Evolutionary conservation across 345 rosid genomes (phyloP), one percentile per base, ranked within the genome.

Genomic region (Tarenaya hassleriana): DNA sequence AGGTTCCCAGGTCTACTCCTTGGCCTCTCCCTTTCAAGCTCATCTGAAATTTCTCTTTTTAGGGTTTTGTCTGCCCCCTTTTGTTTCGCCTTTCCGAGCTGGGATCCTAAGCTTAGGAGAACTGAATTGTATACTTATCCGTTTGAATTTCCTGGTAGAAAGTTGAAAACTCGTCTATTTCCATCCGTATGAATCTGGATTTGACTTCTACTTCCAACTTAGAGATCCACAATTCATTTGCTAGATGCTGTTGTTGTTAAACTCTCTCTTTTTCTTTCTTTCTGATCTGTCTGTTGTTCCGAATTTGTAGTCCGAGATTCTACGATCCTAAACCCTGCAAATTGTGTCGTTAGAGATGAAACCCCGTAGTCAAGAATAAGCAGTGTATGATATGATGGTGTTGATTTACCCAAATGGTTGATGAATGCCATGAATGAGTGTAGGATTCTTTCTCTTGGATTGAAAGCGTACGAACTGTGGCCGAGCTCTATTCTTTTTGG

Each of bases 11-110:
- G 82, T 88, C 97, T 31, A 94, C 95, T 45, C 97, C 99, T 33
- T 94, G 95, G 99, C 99, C 97, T 69, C 94, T 88, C 21, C 95
- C 95, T 63, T 94, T 92, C 82, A 92, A 85, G 81, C 88, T 92
- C 77, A 83, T 88, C 57, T 92, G 69, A 73, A 0, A 46, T 38
- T 16, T 46, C 39, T 19, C 34, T 17, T 6, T 1, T 37, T 58
- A 31, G 42, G 59, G 48, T 31, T 50, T 13, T 29, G 35, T 17
- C 47, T 1, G 43, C 44, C 45, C 34, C 13, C 11, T 18, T 34
- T 51, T 37, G 32, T 41, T 37, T 34, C n/a, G n/a, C n/a, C n/a
- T n/a, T n/a, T 60, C 31, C 40, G 13, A 51, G 52, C 42, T 34
- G 58, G 38, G 17, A 37, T 39, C 48, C 38, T 31, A 31, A 32